Evolutionary conservation across 1,139 yeast genomes (phyloP).

Genomic region (Yamadazyma songkhlaensis): DNA sequence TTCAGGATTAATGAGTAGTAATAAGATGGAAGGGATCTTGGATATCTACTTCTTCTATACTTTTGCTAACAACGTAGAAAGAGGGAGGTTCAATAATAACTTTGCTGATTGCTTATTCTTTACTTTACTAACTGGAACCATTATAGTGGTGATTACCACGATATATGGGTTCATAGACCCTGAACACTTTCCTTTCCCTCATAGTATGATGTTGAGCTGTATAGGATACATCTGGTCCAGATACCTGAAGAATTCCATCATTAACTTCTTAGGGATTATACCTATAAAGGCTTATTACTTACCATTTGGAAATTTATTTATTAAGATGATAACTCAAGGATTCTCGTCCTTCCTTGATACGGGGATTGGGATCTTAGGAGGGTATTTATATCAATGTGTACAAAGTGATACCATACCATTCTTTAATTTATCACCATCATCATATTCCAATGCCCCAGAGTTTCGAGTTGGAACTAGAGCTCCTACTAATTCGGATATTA

Average conservation of each 20-base stretch:
- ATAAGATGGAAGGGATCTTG: constrained; percentile 45
- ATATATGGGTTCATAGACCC: constrained; percentile 24
- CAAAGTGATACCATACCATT: constrained; percentile 52
- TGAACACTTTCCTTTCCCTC: constrained; percentile 24
- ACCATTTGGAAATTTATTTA: constrained; percentile 53
- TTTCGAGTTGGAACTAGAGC: constrained; percentile 29
- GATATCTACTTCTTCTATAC: constrained; percentile 58
- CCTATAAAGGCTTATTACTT: constrained; percentile 58
- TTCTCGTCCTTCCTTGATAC: constrained; percentile 36
- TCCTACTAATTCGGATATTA: constrained; percentile 16
- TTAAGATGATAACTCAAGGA: constrained; percentile 47
- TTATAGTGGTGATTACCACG: constrained; percentile 33
- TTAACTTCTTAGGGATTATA: constrained; percentile 50
- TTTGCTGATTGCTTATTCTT: constrained; percentile 60
- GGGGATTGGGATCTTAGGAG: constrained; percentile 49
- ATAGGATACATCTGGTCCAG: constrained; percentile 62
- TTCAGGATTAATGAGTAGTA: constrained; percentile 27
- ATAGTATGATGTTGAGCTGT: constrained; percentile 46
- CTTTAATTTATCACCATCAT: constrained; percentile 43
- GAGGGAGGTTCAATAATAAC: constrained; percentile 49
- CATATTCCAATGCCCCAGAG: constrained; percentile 23
- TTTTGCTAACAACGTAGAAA: constrained; percentile 55
- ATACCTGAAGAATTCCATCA: constrained; percentile 46
- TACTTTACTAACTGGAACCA: constrained; percentile 46
- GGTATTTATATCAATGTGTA: constrained; percentile 58